Evolutionary conservation across 345 rosid species (phyloP), one percentile per base, ranked within the genome.

Genomic region (Pugionium dolabratum): DNA sequence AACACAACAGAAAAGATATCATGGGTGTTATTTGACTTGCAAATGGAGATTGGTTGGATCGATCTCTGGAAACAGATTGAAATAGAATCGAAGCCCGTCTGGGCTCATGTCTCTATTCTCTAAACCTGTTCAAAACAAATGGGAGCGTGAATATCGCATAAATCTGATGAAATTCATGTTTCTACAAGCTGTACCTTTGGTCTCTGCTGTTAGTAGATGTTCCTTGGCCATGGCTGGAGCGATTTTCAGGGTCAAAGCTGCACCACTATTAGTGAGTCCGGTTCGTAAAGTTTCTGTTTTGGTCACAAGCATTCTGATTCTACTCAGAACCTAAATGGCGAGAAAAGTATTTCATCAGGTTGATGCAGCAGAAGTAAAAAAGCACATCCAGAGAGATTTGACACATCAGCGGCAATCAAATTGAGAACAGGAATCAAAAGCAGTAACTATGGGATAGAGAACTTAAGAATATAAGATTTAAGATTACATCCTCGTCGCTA

Each of bases 211-310:
- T 46, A 91, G 80, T 73, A 94, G 95, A 74, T 87, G 95, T 78
- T 94, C 97, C 79, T 94, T 91, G 43, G 99, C 99, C 97, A 94
- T 83, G 54, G 99, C 97, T 59, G 99, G 97, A 62, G 97, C 96
- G 55, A 90, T 89, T 59, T 86, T 95, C 64, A 91, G 75, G 27
- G 90, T 84, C 80, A 88, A 85, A 63, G 96, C 97, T 79, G 97
- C 96, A 76, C 90, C 97, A 77, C 84, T 85, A 52, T 96, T 86
- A 67, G 87, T 85, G 79, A 91, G 76, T 18, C 99, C 96, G 59
- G 55, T 67, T 69, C 71, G 78, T 36, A 94, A 81, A 75, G 85
- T 77, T 66, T 85, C 93, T 0, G 93, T 73, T 78, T 75, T 87
- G 34, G 83, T 76, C 56, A 76, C 90, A 51, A 91, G 90, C 64